phyloP scores from a whole-genome alignment of 768 basidiomycete genomes.

The Boletus patriciae region DNA sequence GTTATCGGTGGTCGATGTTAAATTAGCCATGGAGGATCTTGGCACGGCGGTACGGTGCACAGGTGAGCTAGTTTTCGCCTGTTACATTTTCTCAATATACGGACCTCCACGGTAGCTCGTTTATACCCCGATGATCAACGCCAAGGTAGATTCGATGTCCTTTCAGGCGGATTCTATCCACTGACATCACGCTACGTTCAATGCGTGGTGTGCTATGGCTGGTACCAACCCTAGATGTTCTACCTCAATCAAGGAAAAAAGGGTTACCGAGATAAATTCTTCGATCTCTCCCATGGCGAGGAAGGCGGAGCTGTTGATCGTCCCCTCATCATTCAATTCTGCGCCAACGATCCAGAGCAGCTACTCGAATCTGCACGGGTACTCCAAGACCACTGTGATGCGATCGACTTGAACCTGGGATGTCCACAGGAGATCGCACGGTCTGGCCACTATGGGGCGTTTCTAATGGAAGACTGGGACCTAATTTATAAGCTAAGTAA shows the following conservation, averaged over 20 bases:
- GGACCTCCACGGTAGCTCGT: slow-evolving; percentile 51
- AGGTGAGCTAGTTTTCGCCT: slow-evolving; percentile 42
- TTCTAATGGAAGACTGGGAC: slow-evolving; percentile 95
- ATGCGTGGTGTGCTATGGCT: background rate
- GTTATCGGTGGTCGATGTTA: background rate
- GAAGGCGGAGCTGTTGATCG: slow-evolving; percentile 79
- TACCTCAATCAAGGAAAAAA: slow-evolving; percentile 36
- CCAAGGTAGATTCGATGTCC: slow-evolving; percentile 52
- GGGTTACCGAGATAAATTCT: slow-evolving; percentile 59
- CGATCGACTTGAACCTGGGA: slow-evolving; percentile 90
- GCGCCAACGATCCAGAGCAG: slow-evolving; percentile 82
- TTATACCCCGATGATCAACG: slow-evolving; percentile 99
- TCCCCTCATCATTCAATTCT: slow-evolving; percentile 91
- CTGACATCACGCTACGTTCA: background rate
- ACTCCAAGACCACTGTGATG: slow-evolving; percentile 82
- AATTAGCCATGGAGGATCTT: slow-evolving; percentile 85
- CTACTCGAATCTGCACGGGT: slow-evolving; percentile 75
- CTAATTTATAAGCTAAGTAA: slow-evolving; percentile 76
- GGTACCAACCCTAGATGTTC: slow-evolving; percentile 53
- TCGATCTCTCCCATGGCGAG: slow-evolving; percentile 69
- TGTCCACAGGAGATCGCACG: slow-evolving; percentile 96
- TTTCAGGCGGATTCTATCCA: background rate
- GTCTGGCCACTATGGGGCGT: slow-evolving; percentile 83
- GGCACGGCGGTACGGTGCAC: slow-evolving; percentile 78
- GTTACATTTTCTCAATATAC: too few relatives aligned